Evolutionary conservation across 2,329 filamentous ascomycete species (phyloP).

Genomic region (Sclerotinia borealis): DNA sequence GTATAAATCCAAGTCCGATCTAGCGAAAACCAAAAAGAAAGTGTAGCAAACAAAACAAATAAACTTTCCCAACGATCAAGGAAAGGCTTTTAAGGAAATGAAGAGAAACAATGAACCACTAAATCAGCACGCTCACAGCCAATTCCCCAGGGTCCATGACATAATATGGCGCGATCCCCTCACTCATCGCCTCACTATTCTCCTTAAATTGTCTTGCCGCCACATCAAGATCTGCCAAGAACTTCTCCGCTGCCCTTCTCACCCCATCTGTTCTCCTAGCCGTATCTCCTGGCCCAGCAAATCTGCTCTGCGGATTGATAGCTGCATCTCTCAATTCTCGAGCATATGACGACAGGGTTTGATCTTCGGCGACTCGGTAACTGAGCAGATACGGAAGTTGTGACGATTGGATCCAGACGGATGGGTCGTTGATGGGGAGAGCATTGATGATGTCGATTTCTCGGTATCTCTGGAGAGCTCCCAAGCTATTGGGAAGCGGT

Average conservation of each 20-base stretch:
- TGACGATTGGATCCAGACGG: conserved; percentile 41
- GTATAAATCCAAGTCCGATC: neutral
- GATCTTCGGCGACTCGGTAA: conserved; percentile 37
- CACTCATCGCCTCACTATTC: conserved; percentile 5
- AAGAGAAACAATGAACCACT: neutral
- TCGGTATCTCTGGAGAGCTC: conserved; percentile 6
- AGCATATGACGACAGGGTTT: conserved; percentile 32
- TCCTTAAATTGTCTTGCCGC: neutral
- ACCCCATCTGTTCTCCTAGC: neutral
- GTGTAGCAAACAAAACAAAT: too few species aligned
- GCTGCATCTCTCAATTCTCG: neutral
- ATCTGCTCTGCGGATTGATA: neutral
- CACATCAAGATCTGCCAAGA: neutral
- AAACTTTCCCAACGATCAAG: neutral
- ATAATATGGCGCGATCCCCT: neutral
- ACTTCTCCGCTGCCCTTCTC: conserved; percentile 1
- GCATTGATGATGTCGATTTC: conserved; percentile 23
- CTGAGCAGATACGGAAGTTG: conserved; percentile 43
- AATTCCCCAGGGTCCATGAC: conserved; percentile 4
- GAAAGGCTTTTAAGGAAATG: neutral
- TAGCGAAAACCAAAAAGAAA: neutral
- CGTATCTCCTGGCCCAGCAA: neutral
- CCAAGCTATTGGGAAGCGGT: conserved; percentile 29
- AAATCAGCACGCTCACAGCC: neutral
- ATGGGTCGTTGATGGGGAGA: conserved; percentile 38